Evolutionary conservation across 176 grass and related monocot species (phyloP).

Genomic region (Paspalum notatum): DNA sequence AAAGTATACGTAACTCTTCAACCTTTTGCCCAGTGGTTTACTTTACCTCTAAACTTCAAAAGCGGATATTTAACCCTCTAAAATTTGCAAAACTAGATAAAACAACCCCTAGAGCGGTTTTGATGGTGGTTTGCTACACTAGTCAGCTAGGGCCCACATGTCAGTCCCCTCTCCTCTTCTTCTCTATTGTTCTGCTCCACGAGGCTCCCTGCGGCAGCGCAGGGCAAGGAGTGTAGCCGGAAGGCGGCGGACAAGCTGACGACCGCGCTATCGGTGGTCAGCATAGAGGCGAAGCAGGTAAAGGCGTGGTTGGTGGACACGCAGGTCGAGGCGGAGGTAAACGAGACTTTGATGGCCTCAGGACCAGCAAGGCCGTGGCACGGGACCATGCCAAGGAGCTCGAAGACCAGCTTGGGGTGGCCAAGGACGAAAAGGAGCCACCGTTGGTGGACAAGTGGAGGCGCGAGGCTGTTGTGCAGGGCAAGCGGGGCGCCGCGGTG

Average conservation of each 20-base stretch:
- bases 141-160: too few species aligned
- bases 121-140: too few species aligned
- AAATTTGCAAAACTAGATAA: too few species aligned
- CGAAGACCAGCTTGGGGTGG: constrained; percentile 48
- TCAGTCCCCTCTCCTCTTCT: too few species aligned
- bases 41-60: too few species aligned
- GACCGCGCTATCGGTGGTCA: constrained; percentile 68
- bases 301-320: constrained; percentile 57
- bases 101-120: too few species aligned
- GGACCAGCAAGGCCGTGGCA: constrained; percentile 68
- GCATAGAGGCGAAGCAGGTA: constrained; percentile 65
- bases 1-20: too few species aligned
- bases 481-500: constrained; percentile 49
- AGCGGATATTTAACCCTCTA: too few species aligned
- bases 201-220: constrained; percentile 33
- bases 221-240: constrained; percentile 65
- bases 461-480: constrained; percentile 29
- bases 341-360: constrained; percentile 62
- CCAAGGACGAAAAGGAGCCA: not conserved
- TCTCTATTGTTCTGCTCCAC: too few species aligned
- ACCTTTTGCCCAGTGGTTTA: too few species aligned
- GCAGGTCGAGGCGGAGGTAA: constrained; percentile 55
- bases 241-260: constrained; percentile 66
- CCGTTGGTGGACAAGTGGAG: constrained; percentile 32
- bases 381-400: constrained; percentile 60